Base-by-base conservation (phyloP, 139 green algal genomes). In the Closterium sp. region DNA sequence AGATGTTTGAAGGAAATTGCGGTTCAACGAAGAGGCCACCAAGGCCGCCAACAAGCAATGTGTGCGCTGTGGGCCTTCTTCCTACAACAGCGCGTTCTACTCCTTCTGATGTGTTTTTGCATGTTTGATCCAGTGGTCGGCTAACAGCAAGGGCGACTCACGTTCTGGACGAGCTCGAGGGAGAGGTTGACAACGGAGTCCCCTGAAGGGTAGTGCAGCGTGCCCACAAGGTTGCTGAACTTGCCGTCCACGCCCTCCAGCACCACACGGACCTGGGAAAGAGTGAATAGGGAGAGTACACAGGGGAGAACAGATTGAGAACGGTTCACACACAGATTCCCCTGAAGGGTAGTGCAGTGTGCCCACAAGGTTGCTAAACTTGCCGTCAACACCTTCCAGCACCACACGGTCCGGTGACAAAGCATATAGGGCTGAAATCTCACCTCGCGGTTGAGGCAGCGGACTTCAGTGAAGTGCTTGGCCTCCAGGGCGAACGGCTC, bases 181-280 rank as follows among this genome's bases (percentile, higher is more conserved):
- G 93, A 97, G 84, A 99, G 89, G 95, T 97, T 95, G 34, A 95
- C 38, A 1, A 93, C 55, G 25, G 89, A 85, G 87, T 93, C 94
- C 28, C 88, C 88, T 16, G 95, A 92, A 0, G 93, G 84, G 87
- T 96, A 97, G 34, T 95, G 90, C 36, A 98, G 92, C 6, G 92
- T 96, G 19, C 92, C 97, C 93, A 97, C 96, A 33, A 98, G 93
- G 94, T 99, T 98, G 93, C 95, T 93, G 91, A 95, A 97, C 94
- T 97, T 98, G 55, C 89, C 89, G 93, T 99, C 97, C 55, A 97
- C 94, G n/a, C 97, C 97, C 93, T 97, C 96, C 38, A 98, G 91
- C 31, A 97, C 94, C n/a, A 98, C 69, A 28, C 93, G 92, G 9
- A 98, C 95, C 90, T 93, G 85, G 32, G 7, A 66, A 19, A 84